Percentiles rank a stretch among this genome's conserved stretches.
phyloP scores from a whole-genome alignment of 331 rosid species.

The Pyrus hybrid region DNA sequence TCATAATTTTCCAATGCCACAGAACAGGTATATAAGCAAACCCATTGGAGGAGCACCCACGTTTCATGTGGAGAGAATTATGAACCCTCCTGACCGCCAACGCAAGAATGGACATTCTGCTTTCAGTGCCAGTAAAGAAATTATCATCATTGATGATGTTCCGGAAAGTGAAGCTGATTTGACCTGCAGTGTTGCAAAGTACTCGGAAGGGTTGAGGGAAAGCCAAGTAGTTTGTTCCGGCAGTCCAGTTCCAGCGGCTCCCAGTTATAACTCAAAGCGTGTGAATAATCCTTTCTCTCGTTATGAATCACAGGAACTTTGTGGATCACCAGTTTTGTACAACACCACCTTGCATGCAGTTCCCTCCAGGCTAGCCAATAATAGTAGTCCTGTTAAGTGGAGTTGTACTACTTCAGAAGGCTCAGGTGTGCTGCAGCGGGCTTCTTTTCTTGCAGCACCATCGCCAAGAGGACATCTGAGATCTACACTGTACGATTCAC shows the following conservation, averaged over 20 bases:
- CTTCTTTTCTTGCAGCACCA: conserved; percentile 13
- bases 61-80: conserved; percentile 4
- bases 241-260: conserved; percentile 13
- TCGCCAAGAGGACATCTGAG: conserved; percentile 17
- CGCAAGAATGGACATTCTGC: conserved; percentile 20
- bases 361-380: conserved; percentile 18
- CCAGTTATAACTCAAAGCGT: conserved; percentile 16
- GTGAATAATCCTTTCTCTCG: conserved; percentile 13
- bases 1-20: conserved; percentile 9
- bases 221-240: conserved; percentile 18
- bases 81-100: conserved; percentile 11
- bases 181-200: conserved; percentile 12
- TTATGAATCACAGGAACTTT: conserved; percentile 19
- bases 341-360: conserved; percentile 16
- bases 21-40: conserved; percentile 7
- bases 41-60: conserved; percentile 9
- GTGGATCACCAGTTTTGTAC: conserved; percentile 17
- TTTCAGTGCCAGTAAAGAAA: conserved; percentile 16
- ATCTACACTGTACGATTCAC: conserved; percentile 20
- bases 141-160: conserved; percentile 29
- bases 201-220: conserved; percentile 24
- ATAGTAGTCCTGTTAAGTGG: conserved; percentile 29
- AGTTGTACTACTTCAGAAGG: conserved; percentile 22
- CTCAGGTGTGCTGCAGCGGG: conserved; percentile 21
- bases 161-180: conserved; percentile 26